These are phyloP conservation scores for Arabidopsis lyrata DNA, from an alignment of 441 rosid species.

Conservation along the genomic window DNA sequence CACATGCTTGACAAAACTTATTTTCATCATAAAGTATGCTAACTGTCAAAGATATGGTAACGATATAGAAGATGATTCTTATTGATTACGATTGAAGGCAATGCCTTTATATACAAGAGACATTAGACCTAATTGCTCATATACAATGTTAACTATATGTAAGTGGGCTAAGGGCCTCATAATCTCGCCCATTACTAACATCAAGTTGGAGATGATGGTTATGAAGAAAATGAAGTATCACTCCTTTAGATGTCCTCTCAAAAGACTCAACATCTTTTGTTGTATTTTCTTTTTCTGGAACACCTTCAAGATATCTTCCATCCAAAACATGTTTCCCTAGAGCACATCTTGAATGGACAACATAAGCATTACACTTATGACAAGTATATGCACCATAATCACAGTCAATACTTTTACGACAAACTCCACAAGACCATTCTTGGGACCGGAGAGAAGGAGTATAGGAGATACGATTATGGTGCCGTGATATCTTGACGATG, in stretches of 20 bases:
- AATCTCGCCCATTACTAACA: too few relatives aligned
- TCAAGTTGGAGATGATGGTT: neutral
- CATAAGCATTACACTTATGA: neutral
- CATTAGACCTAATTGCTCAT: too few relatives aligned
- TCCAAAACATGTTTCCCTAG: constrained; percentile 25
- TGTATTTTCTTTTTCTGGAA: neutral
- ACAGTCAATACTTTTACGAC: neutral
- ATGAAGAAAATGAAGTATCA: neutral
- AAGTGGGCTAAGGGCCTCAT: too few relatives aligned
- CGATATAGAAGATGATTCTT: too few relatives aligned
- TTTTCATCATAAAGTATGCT: neutral
- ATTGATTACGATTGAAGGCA: too few relatives aligned
- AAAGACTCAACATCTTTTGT: neutral
- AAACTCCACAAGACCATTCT: constrained; percentile 19
- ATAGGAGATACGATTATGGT: constrained; percentile 33
- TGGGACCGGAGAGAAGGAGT: neutral
- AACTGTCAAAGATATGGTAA: too few relatives aligned
- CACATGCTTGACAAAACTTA: neutral
- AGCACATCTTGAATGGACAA: constrained; percentile 31
- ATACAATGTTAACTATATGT: too few relatives aligned
- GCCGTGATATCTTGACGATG: constrained; percentile 29
- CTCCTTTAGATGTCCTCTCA: neutral
- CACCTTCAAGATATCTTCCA: neutral
- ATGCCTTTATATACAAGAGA: too few relatives aligned
- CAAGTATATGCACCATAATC: constrained; percentile 32